Base-by-base conservation (phyloP, 805 yeast genomes). In the Komagataella kurtzmanii region DNA sequence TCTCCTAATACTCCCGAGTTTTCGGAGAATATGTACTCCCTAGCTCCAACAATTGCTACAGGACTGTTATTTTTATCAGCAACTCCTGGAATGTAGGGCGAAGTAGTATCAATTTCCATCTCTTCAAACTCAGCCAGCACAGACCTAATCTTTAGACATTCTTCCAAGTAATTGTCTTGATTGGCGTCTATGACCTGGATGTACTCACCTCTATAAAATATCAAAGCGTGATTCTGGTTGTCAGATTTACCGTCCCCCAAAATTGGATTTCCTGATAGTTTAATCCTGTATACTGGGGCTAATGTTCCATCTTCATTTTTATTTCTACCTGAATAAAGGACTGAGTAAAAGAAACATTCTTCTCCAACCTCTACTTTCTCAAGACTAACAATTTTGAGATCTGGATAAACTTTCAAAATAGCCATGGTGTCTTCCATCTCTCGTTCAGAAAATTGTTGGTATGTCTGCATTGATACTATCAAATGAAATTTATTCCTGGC, bases 241-340 rank as follows among this genome's bases (percentile, higher is more conserved):
- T 91, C 98, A 14, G 97, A 83, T 64, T 91, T 91, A 43, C 98
- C 98, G 67, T 91, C 98, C 24, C 98, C 98, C 47, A 90, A 70
- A 50, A 91, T 91, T 10, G 98, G 98, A 67, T 91, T 85, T 14
- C 98, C 98, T 2, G 96, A 85, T 12, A 91, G 73, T 59, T 76
- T 79, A n/a, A 91, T 72, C 55, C 83, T 77, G 65, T 67, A 75
- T 54, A 89, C 72, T 47, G 79, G 69, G 36, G 58, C 61, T 12
- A 53, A n/a, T 23, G 54, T 58, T 7, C 81, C 79, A 58, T 73
- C 76, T 51, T 74, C 69, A 51, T 78, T 70, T 43, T 71, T 72
- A 46, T 84, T 76, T 58, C 69, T 75, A 0, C 83, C 85, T 59
- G 79, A 81, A 49, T 80, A 79, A 50, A 90, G 66, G 47, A 89